These are phyloP conservation scores for Pinus taeda DNA, from an alignment of 75 land plant species.

Conservation along the genomic window DNA sequence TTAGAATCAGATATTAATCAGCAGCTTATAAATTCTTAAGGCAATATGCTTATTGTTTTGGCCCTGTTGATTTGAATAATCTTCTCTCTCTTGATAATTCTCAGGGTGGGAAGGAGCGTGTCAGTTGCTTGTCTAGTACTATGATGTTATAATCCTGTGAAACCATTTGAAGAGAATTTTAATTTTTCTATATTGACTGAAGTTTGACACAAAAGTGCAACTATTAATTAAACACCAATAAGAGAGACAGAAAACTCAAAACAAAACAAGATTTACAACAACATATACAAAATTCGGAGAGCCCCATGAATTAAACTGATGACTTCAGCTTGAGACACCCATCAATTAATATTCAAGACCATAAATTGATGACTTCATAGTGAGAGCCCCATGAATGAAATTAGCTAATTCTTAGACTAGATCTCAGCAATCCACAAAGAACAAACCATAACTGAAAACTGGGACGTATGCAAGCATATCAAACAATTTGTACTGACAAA, in stretches of 20 bases:
- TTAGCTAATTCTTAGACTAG: neutral
- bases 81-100: neutral
- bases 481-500: no score
- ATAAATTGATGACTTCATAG: neutral
- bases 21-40: neutral
- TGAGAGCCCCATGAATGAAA: neutral
- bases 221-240: neutral
- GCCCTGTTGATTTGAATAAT: neutral
- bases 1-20: neutral
- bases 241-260: neutral
- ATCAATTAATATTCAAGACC: neutral
- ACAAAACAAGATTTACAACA: neutral
- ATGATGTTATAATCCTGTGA: neutral
- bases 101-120: neutral
- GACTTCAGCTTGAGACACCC: no score
- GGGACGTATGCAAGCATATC: no score
- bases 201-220: neutral
- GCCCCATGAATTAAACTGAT: no score
- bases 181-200: neutral
- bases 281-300: no score
- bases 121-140: neutral
- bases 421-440: neutral
- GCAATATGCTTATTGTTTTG: neutral
- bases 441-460: neutral
- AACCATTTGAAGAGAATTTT: neutral